These are phyloP conservation scores for Beverwykella pulmonaria DNA, from an alignment of 495 filamentous ascomycete species.

Conservation along the genomic window DNA sequence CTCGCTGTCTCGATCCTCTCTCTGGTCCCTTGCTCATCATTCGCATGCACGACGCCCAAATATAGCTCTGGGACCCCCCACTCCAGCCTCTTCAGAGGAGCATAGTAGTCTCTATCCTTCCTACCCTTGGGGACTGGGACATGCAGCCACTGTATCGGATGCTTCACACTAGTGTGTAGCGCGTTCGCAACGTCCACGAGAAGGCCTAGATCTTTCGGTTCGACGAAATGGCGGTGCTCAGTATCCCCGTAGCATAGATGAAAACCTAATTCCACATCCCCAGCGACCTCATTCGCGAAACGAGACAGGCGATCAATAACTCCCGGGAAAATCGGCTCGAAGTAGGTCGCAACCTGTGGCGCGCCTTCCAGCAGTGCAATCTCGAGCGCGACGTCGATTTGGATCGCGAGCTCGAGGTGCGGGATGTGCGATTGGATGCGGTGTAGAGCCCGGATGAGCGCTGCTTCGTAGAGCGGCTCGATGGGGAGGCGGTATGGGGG, in stretches of 20 bases:
- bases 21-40: conserved; percentile 49
- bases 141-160: conserved; percentile 49
- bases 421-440: conserved; percentile 49
- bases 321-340: conserved; percentile 43
- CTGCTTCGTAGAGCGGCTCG: conserved; percentile 50
- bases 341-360: conserved; percentile 31
- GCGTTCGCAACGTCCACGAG: conserved; percentile 11
- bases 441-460: conserved; percentile 42
- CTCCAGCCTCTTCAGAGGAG: conserved; percentile 42
- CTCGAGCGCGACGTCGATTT: conserved; percentile 50
- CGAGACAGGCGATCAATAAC: conserved; percentile 48
- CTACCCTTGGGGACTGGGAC: conserved; percentile 50
- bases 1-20: background rate
- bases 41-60: conserved; percentile 50
- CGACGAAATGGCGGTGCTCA: conserved; percentile 49
- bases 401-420: conserved; percentile 49
- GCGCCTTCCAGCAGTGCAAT: conserved; percentile 45
- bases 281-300: conserved; percentile 40
- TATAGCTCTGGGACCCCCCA: conserved; percentile 39
- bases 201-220: conserved; percentile 41
- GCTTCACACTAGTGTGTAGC: conserved; percentile 9
- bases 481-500: conserved; percentile 38
- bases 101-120: conserved; percentile 43
- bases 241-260: conserved; percentile 56
- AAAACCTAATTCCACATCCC: conserved; percentile 47